A percentile compares a stretch with the other conserved stretches of the same genome.
These are phyloP conservation scores for Fomitopsis betulina DNA, from an alignment of 1,284 basidiomycete genomes.

Conservation along the genomic window DNA sequence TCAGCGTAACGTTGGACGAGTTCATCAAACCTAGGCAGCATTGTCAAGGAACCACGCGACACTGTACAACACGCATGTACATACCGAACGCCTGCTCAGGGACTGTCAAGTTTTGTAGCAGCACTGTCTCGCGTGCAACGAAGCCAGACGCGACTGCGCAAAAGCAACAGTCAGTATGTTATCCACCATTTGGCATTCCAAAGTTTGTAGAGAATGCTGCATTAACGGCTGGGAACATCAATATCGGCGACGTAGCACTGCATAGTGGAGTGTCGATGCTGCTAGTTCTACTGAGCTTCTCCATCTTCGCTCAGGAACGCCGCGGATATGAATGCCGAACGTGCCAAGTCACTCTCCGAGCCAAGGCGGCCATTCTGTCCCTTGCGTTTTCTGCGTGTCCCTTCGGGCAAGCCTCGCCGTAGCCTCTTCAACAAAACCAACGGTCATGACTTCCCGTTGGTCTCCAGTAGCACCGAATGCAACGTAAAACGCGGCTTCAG, in stretches of 20 bases:
- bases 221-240: not conserved
- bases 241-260: no score
- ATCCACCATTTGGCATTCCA: not conserved
- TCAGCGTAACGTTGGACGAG: slow-evolving; percentile 55
- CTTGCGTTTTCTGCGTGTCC: not conserved
- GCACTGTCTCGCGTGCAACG: slow-evolving; percentile 58
- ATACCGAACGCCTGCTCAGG: slow-evolving; percentile 62
- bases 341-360: not conserved
- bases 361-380: not conserved
- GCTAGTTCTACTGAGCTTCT: not conserved
- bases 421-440: not conserved
- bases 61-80: not conserved
- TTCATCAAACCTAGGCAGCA: slow-evolving; percentile 48
- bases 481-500: not conserved
- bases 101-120: slow-evolving; percentile 53
- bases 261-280: not conserved
- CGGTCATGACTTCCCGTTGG: not conserved
- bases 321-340: slow-evolving; percentile 4
- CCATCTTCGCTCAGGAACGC: not conserved
- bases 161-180: not conserved
- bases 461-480: no score
- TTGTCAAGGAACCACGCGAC: not conserved
- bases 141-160: slow-evolving; percentile 58
- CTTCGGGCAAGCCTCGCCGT: no score
- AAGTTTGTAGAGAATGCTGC: not conserved